Evolutionary conservation across 1,284 basidiomycete species (phyloP), one percentile per base, ranked within the genome.

Genomic region (Testicularia cyperi): DNA sequence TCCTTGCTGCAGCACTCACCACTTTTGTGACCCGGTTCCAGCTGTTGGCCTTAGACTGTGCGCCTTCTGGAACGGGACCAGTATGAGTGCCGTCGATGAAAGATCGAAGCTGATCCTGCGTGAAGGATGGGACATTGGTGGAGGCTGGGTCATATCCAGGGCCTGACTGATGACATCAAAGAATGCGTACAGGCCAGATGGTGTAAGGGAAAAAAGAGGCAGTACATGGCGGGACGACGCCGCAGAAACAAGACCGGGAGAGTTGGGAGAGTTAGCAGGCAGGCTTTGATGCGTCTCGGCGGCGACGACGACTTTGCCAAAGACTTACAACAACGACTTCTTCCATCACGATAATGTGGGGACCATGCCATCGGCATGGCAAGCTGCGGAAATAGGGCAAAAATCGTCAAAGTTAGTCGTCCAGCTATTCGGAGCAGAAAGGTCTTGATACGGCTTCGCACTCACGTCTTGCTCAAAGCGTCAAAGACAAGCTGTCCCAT

Each of bases 321-420:
- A 15, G n/a, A 64, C 64, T 48, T 37, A 66, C 65, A 19, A 76
- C 61, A 29, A 73, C 64, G 13, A 76, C 65, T 35, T 76, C 72
- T 35, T 76, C 74, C 56, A 76, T 57, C 21, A 76, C 72, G 29
- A 76, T 73, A 30, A 76, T 76, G 38, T 76, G 74, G 2, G 62
- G 49, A 6, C 57, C 61, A 40, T 74, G 65, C 74, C 74, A 76
- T 21, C 74, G 56, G 35, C 70, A 73, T 6, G 74, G 74, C 29
- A 76, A 43, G 0, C 69, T 72, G 37, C 5, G 14, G 28, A 18
- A 15, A 24, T 7, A 4, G 14, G 6, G 27, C 20, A n/a, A 22
- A 36, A 42, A 28, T n/a, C 30, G 30, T 26, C 25, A 26, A 14
- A 8, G 25, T 26, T 26, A n/a, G n/a, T n/a, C n/a, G n/a, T n/a